Evolutionary conservation across 192 early-diverging fungal species (phyloP), one percentile per base, ranked within the genome.

Genomic region (Coemansia nantahalensis): DNA sequence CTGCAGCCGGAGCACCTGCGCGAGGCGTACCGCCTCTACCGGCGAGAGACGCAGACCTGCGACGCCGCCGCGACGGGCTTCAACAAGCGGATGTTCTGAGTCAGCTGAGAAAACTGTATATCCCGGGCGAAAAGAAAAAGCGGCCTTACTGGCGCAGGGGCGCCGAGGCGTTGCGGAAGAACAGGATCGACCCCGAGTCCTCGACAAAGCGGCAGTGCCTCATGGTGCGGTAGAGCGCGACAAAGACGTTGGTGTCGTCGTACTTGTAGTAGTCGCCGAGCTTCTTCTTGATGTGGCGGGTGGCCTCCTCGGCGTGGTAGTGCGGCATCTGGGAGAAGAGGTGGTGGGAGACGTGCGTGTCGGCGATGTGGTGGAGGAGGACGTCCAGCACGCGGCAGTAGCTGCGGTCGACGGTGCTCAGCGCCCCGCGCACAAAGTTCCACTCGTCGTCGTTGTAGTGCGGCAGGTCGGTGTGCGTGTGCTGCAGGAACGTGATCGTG

Each of bases 241-340:
- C 36, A 33, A 75, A 67, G 33, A 90, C 82, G 19, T 84, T 84
- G 16, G 86, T 90, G 26, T 79, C 59, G 66, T 95, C 92, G 30
- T 65, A 82, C 19, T 82, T 42, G 62, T 98, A 98, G 67, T 90
- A 83, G 45, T 83, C 70, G 23, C 92, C 93, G 32, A 95, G 73
- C 42, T 85, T 77, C 79, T 86, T 82, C 74, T 88, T 86, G 37
- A 96, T 64, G 43, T 86, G 82, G 31, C 53, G 52, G 18, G 95
- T 98, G 4, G 95, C 95, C 68, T 93, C 90, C 48, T 79, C 59
- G 1, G 86, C 95, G 60, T 98, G 80, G 79, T 98, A 98, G 79
- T 93, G 91, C 11, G 95, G 95, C 93, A 98, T 98, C n/a, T 84
- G 90, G 10, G 89, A 90, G 80, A 96, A 98, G 53, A 94, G 68